Evolutionary conservation across 192 early-diverging fungal species (phyloP).

Genomic region (Backusella macrospora): DNA sequence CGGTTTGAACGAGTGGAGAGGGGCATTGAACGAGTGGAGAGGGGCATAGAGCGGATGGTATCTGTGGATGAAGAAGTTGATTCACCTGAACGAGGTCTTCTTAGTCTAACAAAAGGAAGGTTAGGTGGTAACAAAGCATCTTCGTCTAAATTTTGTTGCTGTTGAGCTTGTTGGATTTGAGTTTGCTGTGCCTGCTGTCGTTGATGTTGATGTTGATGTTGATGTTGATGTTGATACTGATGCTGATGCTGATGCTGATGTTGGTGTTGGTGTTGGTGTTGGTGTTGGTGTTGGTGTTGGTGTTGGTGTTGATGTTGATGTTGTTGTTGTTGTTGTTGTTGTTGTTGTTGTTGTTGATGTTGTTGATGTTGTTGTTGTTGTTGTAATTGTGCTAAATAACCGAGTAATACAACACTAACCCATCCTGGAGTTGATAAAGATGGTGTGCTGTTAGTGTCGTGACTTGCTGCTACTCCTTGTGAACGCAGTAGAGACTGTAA

Average conservation of each 20-base stretch:
- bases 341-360: background rate
- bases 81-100: conserved; percentile 25
- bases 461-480: conserved; percentile 15
- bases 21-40: conserved; percentile 21
- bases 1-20: conserved; percentile 18
- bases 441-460: conserved; percentile 12
- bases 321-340: no score
- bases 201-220: conserved; percentile 19
- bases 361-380: conserved; percentile 1
- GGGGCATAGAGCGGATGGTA: conserved; percentile 33
- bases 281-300: no score
- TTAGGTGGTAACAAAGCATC: background rate
- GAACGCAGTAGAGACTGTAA: conserved; percentile 11
- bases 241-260: conserved; percentile 12
- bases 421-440: background rate
- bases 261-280: background rate
- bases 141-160: background rate
- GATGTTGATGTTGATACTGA: conserved; percentile 7
- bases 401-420: conserved; percentile 14
- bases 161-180: background rate
- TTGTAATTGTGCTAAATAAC: conserved; percentile 4
- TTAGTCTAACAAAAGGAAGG: conserved; percentile 1
- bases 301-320: no score
- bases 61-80: conserved; percentile 32
- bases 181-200: background rate